These are phyloP conservation scores for Fraxinus paxiana DNA, from an alignment of 305 asterid species.

Conservation along the genomic window DNA sequence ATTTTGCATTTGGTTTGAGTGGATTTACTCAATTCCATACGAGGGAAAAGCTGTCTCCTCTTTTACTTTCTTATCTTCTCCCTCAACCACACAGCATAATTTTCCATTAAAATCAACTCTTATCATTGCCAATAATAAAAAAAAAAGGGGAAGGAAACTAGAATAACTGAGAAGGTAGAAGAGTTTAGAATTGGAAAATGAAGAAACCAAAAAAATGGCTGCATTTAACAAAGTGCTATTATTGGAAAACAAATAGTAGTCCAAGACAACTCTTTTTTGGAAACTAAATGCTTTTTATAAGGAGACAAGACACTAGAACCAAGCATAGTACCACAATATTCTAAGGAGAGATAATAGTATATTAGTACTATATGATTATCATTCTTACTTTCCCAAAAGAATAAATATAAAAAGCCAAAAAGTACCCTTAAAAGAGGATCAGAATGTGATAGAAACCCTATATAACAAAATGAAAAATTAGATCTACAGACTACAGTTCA, in stretches of 20 bases:
- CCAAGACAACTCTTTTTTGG: constrained; percentile 29
- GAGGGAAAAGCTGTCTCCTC: not conserved
- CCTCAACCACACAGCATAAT: not conserved
- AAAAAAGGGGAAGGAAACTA: not conserved
- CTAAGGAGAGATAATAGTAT: constrained; percentile 19
- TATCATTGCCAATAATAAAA: not conserved
- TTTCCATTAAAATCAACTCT: not conserved
- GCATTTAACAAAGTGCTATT: not conserved
- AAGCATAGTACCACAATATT: constrained; percentile 21
- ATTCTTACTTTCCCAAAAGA: constrained; percentile 25
- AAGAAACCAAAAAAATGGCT: not conserved
- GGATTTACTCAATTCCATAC: not conserved
- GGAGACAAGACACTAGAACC: constrained; percentile 38
- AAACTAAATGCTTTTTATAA: constrained; percentile 27
- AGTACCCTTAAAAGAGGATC: constrained; percentile 25
- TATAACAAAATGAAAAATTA: constrained; percentile 5
- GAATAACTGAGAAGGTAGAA: not conserved
- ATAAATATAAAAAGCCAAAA: constrained; percentile 33
- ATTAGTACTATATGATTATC: constrained; percentile 15
- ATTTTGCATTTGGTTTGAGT: not conserved
- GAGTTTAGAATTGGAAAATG: not conserved
- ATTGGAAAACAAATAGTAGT: not conserved
- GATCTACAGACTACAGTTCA: constrained; percentile 18
- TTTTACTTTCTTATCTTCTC: not conserved
- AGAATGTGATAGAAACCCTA: constrained; percentile 20